A percentile compares a stretch with the other conserved stretches of the same genome.
Evolutionary conservation across 2,329 filamentous ascomycete species (phyloP).

Genomic region (Diplodia seriata): DNA sequence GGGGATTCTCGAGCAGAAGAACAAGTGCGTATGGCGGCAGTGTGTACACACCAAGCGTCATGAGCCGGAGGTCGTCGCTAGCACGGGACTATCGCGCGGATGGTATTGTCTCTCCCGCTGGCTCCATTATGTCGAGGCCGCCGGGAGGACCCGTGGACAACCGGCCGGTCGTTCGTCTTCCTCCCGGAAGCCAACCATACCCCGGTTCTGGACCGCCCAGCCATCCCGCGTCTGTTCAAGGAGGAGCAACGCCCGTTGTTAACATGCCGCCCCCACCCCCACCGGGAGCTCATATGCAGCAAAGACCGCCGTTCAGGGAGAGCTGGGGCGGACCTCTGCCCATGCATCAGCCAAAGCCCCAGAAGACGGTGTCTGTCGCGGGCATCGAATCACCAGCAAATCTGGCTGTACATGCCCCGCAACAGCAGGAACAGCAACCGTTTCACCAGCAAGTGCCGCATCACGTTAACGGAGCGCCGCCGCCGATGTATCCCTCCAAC

Average conservation of each 20-base stretch:
- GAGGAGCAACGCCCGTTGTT: slow-evolving; percentile 54
- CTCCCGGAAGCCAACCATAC: slow-evolving; percentile 61
- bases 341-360: slow-evolving; percentile 94
- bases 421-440: slow-evolving; percentile 76
- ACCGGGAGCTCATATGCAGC: slow-evolving; percentile 61
- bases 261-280: slow-evolving; percentile 59
- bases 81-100: slow-evolving; percentile 73
- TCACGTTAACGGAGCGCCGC: slow-evolving; percentile 69
- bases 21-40: slow-evolving; percentile 86
- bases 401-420: slow-evolving; percentile 64
- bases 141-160: slow-evolving; percentile 65
- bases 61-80: slow-evolving; percentile 85
- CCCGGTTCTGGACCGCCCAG: slow-evolving; percentile 30
- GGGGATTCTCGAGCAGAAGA: slow-evolving; percentile 73
- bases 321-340: slow-evolving; percentile 67
- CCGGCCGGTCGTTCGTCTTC: slow-evolving; percentile 82
- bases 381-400: slow-evolving; percentile 85
- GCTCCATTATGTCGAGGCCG: slow-evolving; percentile 75
- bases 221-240: slow-evolving; percentile 36
- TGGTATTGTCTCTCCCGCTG: slow-evolving; percentile 78
- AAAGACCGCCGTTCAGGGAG: slow-evolving; percentile 64
- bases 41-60: slow-evolving; percentile 82
- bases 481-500: slow-evolving; percentile 74
- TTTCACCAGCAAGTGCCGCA: slow-evolving; percentile 95
- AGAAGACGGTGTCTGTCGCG: slow-evolving; percentile 91